Evolutionary conservation across 108 stramenopile species (phyloP), one percentile per base, ranked within the genome.

Genomic region (Fistulifera pelliculosa): DNA sequence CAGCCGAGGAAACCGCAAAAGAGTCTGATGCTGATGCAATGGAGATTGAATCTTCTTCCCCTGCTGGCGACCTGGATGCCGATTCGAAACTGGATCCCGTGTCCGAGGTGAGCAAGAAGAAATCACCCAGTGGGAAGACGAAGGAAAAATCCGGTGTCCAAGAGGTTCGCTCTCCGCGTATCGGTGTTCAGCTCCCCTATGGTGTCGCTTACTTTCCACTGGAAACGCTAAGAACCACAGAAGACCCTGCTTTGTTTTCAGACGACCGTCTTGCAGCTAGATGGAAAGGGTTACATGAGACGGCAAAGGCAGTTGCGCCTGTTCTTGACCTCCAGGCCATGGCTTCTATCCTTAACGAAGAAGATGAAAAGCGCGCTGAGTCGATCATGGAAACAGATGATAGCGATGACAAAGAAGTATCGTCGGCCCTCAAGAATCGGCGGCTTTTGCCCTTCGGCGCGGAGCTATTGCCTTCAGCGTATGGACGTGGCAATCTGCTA

Each of bases 251-350:
- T 7, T 41, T 69, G 47, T 70, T 71, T 25, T 67, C 76, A 13
- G 80, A 90, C 58, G 45, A 55, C 22, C 61, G 62, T 25, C 70
- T 90, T 1, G 73, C 64, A 18, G 56, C 54, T 19, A 75, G 89
- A 24, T 90, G 88, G 88, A 67, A 75, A 27, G 55, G 31, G 10
- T 77, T 85, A 70, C 50, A 66, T 8, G 73, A 82, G 16, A 75
- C 71, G 23, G 81, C 81, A 15, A 8, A 67, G n/a, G 24, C 58
- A 17, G 70, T 71, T 2, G 68, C 68, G 41, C 24, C 52, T 14
- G 45, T 66, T 49, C 50, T 83, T 38, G 88, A 85, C 44, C 27
- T 72, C 24, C 56, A 56, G 25, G 84, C 71, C 13, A 80, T 83
- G 76, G 55, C 62, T 19, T 31, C 41, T 41, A 44, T 15, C 58